Evolutionary conservation across 352 stramenopile genomes (phyloP).

Genomic region (Phytophthora pini): DNA sequence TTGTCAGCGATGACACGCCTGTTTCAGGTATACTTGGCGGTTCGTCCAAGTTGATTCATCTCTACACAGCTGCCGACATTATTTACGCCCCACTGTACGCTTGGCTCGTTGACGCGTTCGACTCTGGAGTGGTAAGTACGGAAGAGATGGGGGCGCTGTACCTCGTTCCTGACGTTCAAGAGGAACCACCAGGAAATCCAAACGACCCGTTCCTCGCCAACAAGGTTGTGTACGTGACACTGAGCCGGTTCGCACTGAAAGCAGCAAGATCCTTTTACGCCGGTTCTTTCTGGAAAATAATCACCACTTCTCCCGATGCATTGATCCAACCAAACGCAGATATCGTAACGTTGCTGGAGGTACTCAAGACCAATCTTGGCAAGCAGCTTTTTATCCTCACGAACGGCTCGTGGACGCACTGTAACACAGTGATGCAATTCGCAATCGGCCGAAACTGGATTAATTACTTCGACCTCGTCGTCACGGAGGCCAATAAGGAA

Average conservation of each 20-base stretch:
- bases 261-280: conserved; percentile 57
- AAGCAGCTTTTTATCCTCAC: conserved; percentile 62
- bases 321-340: conserved; percentile 55
- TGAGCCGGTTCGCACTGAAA: conserved; percentile 49
- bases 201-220: conserved; percentile 57
- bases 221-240: conserved; percentile 47
- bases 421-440: conserved; percentile 61
- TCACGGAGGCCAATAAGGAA: conserved; percentile 60
- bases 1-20: conserved; percentile 13
- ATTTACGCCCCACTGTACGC: conserved; percentile 61
- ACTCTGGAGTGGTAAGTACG: conserved; percentile 43
- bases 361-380: conserved; percentile 30
- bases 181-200: conserved; percentile 37
- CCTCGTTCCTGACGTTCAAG: conserved; percentile 47
- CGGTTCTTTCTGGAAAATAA: conserved; percentile 53
- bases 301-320: conserved; percentile 45
- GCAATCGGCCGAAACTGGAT: conserved; percentile 55
- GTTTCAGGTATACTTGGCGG: conserved; percentile 18
- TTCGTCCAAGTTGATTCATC: conserved; percentile 46
- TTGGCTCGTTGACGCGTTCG: conserved; percentile 61
- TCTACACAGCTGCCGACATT: conserved; percentile 57
- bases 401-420: conserved; percentile 61
- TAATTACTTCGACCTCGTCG: conserved; percentile 53
- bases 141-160: conserved; percentile 55
- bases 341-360: conserved; percentile 47